Evolutionary conservation across 345 rosid genomes (phyloP).

Genomic region (Adansonia digitata): DNA sequence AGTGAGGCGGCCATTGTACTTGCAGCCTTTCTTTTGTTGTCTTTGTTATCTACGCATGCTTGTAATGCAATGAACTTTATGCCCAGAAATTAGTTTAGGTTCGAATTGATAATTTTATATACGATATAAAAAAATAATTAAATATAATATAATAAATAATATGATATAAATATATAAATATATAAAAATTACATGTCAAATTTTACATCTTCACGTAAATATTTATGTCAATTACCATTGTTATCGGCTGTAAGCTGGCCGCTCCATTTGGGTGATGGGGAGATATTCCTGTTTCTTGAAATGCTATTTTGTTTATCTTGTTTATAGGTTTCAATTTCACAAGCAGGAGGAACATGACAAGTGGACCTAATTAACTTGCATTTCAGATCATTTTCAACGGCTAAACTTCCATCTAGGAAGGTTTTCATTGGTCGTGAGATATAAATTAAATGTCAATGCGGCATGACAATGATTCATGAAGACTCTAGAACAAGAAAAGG

Average conservation of each 20-base stretch:
- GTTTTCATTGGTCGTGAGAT: neutral
- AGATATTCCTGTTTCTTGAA: neutral
- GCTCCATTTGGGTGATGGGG: neutral
- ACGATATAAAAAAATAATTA: no score
- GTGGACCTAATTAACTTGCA: neutral
- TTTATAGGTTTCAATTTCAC: neutral
- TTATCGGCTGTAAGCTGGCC: slow-evolving; percentile 11
- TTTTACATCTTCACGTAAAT: no score
- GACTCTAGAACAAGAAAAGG: no score
- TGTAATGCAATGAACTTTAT: no score
- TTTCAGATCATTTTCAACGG: neutral
- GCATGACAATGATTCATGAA: slow-evolving; percentile 1
- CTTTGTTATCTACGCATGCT: no score
- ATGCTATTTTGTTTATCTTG: neutral
- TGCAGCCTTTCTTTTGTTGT: slow-evolving; percentile 5
- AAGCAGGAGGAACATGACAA: neutral
- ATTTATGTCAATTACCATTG: no score
- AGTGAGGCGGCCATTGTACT: neutral
- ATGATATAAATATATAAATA: no score
- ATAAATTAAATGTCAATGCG: neutral
- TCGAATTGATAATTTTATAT: no score
- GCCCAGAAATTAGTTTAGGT: no score
- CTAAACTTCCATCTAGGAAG: neutral
- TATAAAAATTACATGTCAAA: no score
- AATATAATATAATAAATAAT: no score